Percentiles rank a stretch among this genome's conserved stretches.
Evolutionary conservation across 2,329 filamentous ascomycete genomes (phyloP).

Genomic region (Alternaria postmessia): DNA sequence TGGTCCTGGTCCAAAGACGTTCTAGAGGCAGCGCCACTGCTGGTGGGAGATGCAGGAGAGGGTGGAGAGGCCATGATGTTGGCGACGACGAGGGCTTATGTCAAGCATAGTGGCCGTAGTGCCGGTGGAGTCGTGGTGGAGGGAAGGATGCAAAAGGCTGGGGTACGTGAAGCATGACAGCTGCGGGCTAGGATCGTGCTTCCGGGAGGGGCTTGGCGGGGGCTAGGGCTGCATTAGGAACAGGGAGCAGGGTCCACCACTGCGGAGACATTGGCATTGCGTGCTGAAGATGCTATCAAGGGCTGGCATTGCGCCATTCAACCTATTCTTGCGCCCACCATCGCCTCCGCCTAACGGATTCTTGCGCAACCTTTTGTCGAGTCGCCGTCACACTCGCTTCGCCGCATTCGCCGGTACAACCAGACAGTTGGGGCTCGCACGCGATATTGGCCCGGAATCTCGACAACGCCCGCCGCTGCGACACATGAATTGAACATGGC

Average conservation of each 20-base stretch:
- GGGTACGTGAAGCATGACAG: constrained; percentile 2
- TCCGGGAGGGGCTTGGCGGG: not conserved
- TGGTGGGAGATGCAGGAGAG: constrained; percentile 53
- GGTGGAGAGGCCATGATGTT: constrained; percentile 48
- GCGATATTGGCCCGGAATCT: constrained; percentile 28
- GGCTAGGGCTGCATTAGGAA: not conserved
- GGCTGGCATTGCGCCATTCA: constrained; percentile 22
- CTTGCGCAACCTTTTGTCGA: constrained; percentile 12
- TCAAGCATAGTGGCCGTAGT: not conserved
- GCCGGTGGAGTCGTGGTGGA: not conserved
- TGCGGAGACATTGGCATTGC: constrained; percentile 16
- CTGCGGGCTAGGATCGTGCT: not conserved
- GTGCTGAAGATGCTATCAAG: constrained; percentile 24
- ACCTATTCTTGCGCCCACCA: constrained; percentile 1
- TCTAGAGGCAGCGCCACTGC: constrained; percentile 46
- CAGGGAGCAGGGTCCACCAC: not conserved
- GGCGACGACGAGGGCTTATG: not conserved
- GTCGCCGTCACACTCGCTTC: constrained; percentile 6
- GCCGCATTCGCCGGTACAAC: constrained; percentile 6
- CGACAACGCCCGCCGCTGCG: constrained; percentile 28
- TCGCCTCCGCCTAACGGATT: constrained; percentile 4
- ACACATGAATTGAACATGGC: constrained; percentile 29
- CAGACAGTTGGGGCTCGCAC: constrained; percentile 29
- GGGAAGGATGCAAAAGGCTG: not conserved
- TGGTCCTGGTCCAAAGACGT: constrained; percentile 31